Evolutionary conservation across 2,329 filamentous ascomycete genomes (phyloP).

Genomic region (Lachnellula arida): DNA sequence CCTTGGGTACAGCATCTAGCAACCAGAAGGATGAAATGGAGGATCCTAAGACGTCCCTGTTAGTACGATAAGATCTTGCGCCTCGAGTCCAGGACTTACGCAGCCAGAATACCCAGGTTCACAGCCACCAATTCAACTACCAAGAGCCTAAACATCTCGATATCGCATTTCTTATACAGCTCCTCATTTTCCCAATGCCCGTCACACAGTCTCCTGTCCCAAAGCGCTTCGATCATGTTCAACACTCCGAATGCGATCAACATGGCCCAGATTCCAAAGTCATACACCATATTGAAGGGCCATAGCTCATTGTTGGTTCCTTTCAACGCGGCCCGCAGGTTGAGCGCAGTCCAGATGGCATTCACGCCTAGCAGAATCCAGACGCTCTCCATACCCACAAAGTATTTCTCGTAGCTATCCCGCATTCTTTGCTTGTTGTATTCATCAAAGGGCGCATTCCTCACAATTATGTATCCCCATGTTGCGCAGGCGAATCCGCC

Average conservation of each 20-base stretch:
- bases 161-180: slow-evolving; percentile 14
- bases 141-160: slow-evolving; percentile 8
- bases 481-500: slow-evolving; percentile 1
- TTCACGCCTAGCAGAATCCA: slow-evolving; percentile 7
- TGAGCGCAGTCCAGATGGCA: slow-evolving; percentile 5
- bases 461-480: slow-evolving; percentile 6
- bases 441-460: slow-evolving; percentile 8
- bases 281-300: slow-evolving; percentile 11
- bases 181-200: slow-evolving; percentile 3
- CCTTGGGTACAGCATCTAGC: slow-evolving; percentile 10
- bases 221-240: slow-evolving; percentile 14
- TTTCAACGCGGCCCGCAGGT: slow-evolving; percentile 5
- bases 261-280: slow-evolving; percentile 8
- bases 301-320: slow-evolving; percentile 4
- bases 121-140: slow-evolving; percentile 15
- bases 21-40: slow-evolving; percentile 15
- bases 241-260: slow-evolving; percentile 14
- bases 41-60: slow-evolving; percentile 1
- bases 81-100: slow-evolving; percentile 5
- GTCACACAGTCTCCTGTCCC: slow-evolving; percentile 14
- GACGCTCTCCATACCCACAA: slow-evolving; percentile 14
- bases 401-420: slow-evolving; percentile 11
- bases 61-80: background rate
- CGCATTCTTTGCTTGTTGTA: background rate
- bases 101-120: slow-evolving; percentile 11